Conservation (phyloP, 768 basidiomycete species). For the Lactifluus echinatus region DNA sequence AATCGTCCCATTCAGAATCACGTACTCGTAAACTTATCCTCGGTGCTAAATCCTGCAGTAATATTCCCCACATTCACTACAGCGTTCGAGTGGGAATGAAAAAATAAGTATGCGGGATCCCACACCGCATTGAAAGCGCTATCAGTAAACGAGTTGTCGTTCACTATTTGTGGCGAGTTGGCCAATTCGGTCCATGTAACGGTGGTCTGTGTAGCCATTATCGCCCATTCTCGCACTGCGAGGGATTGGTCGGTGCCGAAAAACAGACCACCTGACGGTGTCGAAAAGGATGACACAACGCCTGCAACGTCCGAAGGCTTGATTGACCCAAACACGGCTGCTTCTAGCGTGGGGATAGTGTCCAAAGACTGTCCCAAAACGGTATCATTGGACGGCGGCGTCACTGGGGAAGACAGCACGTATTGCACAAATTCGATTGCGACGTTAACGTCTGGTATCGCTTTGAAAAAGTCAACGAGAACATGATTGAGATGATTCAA, state of each 20-base stretch:
- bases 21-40: slow-evolving; percentile 21
- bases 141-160: slow-evolving; percentile 40
- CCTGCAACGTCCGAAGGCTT: slow-evolving; percentile 38
- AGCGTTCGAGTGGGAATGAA: slow-evolving; percentile 24
- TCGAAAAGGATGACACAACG: slow-evolving; percentile 43
- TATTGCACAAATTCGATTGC: slow-evolving; percentile 43
- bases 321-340: slow-evolving; percentile 55
- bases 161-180: slow-evolving; percentile 41
- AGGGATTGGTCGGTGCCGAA: slow-evolving; percentile 48
- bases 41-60: slow-evolving; percentile 33
- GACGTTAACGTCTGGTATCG: slow-evolving; percentile 38
- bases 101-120: slow-evolving; percentile 33
- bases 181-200: slow-evolving; percentile 48
- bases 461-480: slow-evolving; percentile 45
- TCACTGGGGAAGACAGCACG: slow-evolving; percentile 33
- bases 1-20: slow-evolving; percentile 4
- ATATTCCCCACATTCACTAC: slow-evolving; percentile 35
- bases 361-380: slow-evolving; percentile 35
- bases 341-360: slow-evolving; percentile 46
- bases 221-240: slow-evolving; percentile 46
- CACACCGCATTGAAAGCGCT: slow-evolving; percentile 41
- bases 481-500: slow-evolving; percentile 47
- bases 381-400: slow-evolving; percentile 36
- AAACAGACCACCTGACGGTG: slow-evolving; percentile 42
- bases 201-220: slow-evolving; percentile 31